Base-by-base conservation (phyloP, 495 filamentous ascomycete genomes). In the Annulohypoxylon stygium region DNA sequence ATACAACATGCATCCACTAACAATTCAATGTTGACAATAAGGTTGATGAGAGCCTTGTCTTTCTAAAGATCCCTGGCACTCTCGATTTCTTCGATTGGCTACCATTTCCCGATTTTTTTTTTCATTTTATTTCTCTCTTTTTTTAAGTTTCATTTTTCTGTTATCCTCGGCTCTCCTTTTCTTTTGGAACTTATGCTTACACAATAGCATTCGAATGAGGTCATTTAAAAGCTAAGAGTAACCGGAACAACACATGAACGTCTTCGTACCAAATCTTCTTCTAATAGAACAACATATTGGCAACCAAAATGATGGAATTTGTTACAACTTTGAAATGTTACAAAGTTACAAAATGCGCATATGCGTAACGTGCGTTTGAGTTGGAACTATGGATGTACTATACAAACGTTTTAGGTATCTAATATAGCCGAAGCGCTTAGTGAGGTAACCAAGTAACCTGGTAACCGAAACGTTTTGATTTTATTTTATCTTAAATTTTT, bases 11-110 rank as follows among this genome's bases (percentile, higher is more conserved):
- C 11, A 39, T 39, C 8, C 36, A 39, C 11, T 43, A 43, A 3
- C 14, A n/a, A 4, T 2, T 25, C 43, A 43, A 43, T 25, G 18
- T 26, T 25, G 43, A 34, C 25, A 70, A 63, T 70, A 74, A 74
- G 66, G 71, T 70, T 74, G 36, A 63, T 18, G 65, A 62, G 61
- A 55, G 62, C 67, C 62, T 70, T 70, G 71, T 70, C 12, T 67
- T 63, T 70, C 50, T 55, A 74, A 14, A 54, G 50, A 57, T 33
- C 57, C 69, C 58, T 67, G 69, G 63, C 58, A 43, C 58, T 51
- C 50, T 7, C 16, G 41, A 45, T 16, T 45, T 45, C 14, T 12
- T 61, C 55, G 33, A 72, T 67, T 54, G 50, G 50, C 12, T 54
- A 43, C 34, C 16, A 63, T 36, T 50, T 53, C 36, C 43, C 43